phyloP scores from a whole-genome alignment of 129 eudicot genomes.

The Artemisia annua region DNA sequence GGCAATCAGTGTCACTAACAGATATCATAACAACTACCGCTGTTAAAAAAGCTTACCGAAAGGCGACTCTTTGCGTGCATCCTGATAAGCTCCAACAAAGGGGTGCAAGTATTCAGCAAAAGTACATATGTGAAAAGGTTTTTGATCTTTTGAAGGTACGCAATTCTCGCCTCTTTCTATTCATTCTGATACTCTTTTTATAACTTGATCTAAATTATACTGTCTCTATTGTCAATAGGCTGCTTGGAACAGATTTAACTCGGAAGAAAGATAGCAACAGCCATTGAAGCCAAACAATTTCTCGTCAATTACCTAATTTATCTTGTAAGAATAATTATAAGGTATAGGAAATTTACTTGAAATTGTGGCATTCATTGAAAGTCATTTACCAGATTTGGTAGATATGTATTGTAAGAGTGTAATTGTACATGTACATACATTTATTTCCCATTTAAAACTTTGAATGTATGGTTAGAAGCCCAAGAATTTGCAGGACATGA shows the following conservation, averaged over 20 bases:
- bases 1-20: conserved; percentile 86
- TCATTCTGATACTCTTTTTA: neutral
- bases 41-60: conserved; percentile 93
- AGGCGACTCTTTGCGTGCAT: conserved; percentile 94
- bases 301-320: conserved; percentile 11
- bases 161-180: neutral
- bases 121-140: conserved; percentile 95
- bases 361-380: conserved; percentile 1
- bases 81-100: conserved; percentile 98
- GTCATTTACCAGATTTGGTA: conserved; percentile 29
- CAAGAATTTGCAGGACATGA: conserved; percentile 18
- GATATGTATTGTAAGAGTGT: conserved; percentile 19
- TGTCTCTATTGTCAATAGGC: conserved; percentile 44
- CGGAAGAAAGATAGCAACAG: conserved; percentile 63
- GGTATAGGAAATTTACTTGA: conserved; percentile 26
- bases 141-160: conserved; percentile 95
- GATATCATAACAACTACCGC: conserved; percentile 75
- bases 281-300: conserved; percentile 14
- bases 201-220: neutral
- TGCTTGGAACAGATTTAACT: conserved; percentile 86
- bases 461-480: conserved; percentile 26
- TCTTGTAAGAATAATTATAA: neutral
- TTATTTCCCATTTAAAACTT: conserved; percentile 18
- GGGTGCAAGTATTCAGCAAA: conserved; percentile 90
- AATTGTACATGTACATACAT: conserved; percentile 31